Base-by-base conservation (phyloP, 192 early-diverging fungal species). In the Diversispora epigaea region DNA sequence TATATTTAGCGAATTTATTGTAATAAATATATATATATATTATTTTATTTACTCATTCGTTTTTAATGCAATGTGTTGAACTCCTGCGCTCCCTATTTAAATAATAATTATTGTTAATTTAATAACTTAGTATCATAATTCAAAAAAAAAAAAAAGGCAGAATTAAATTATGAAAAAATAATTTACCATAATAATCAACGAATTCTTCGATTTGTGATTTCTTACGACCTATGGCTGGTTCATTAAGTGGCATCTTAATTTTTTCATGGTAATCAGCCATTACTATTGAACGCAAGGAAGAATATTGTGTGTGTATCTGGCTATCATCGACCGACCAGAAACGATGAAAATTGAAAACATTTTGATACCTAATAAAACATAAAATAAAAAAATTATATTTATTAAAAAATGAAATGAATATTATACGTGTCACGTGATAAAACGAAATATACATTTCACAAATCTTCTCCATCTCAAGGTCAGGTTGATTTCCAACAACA, bases 321-420 rank as follows among this genome's bases (percentile, higher is more conserved):
- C 86, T 92, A 85, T 99, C 97, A 82, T 99, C 97, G 55, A 99
- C 94, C 54, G 93, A 95, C 95, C 95, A 97, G 91, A 98, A 99
- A 56, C 96, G 89, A 84, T 96, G 96, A 89, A 97, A 99, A 71
- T 92, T 94, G n/a, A 99, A 88, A 69, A 89, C 84, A 67, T 89
- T 84, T 84, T 97, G 95, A 83, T 99, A 97, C 62, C 73, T 75
- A 64, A 46, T 39, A 22, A 32, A n/a, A n/a, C n/a, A n/a, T n/a
- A n/a, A n/a, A n/a, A n/a, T n/a, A n/a, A n/a, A n/a, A n/a, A n/a
- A n/a, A n/a, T n/a, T n/a, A n/a, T n/a, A n/a, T n/a, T n/a, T n/a
- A n/a, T n/a, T n/a, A n/a, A n/a, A n/a, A n/a, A n/a, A n/a, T n/a
- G n/a, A n/a, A n/a, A n/a, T n/a, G n/a, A n/a, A n/a, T n/a, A n/a